Conservation (phyloP, 805 yeast species). For the Nadsonia fulvescens region DNA sequence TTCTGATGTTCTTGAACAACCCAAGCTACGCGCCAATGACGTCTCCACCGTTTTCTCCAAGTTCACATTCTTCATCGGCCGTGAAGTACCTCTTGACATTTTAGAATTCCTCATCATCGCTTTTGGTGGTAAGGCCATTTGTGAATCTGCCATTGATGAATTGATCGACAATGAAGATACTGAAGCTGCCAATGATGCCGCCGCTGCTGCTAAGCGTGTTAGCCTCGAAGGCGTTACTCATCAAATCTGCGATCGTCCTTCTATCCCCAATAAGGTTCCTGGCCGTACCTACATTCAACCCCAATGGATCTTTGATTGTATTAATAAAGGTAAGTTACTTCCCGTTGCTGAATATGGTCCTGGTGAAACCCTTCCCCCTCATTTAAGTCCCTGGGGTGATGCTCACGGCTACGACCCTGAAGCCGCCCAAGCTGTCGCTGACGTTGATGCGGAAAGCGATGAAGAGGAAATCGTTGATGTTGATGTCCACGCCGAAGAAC, state of each 20-base stretch:
- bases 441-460: conserved; percentile 31
- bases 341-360: conserved; percentile 77
- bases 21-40: conserved; percentile 15
- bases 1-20: conserved; percentile 41
- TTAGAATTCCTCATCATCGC: conserved; percentile 75
- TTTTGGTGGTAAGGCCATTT: conserved; percentile 68
- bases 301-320: conserved; percentile 90
- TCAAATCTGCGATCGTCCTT: conserved; percentile 89
- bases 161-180: conserved; percentile 30
- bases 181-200: conserved; percentile 21
- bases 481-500: conserved; percentile 28
- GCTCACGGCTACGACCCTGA: conserved; percentile 78
- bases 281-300: conserved; percentile 94
- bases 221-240: conserved; percentile 66
- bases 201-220: conserved; percentile 20
- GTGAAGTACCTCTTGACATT: conserved; percentile 89
- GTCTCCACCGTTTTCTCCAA: conserved; percentile 44
- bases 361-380: conserved; percentile 92
- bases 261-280: conserved; percentile 52
- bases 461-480: conserved; percentile 39
- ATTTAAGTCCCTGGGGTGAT: conserved; percentile 98
- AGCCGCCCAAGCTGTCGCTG: conserved; percentile 32
- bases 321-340: conserved; percentile 58
- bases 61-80: conserved; percentile 72
- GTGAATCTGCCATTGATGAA: conserved; percentile 80